Conservation (phyloP, 2,329 filamentous ascomycete genomes). For the Cercospora zeae-maydis region DNA sequence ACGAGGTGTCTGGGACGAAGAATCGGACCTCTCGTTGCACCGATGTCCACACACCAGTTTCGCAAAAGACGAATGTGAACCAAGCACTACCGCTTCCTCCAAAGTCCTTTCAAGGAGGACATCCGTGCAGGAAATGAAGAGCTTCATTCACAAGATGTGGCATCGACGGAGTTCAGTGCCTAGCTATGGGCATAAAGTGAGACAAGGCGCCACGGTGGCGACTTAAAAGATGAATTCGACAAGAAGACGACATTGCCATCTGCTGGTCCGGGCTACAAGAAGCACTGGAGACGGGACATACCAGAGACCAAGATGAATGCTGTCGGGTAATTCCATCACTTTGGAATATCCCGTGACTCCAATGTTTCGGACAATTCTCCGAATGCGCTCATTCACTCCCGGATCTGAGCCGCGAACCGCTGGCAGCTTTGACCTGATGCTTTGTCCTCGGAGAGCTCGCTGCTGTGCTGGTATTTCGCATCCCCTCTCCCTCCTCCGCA, state of each 20-base stretch:
- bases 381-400: too few relatives aligned
- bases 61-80: background rate
- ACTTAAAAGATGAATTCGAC: background rate
- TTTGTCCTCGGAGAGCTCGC: too few relatives aligned
- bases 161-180: background rate
- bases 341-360: too few relatives aligned
- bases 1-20: background rate
- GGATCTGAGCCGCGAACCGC: too few relatives aligned
- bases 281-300: background rate
- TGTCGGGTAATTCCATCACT: too few relatives aligned
- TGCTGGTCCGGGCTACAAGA: background rate
- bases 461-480: too few relatives aligned
- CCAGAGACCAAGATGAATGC: background rate
- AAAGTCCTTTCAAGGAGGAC: background rate
- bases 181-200: background rate
- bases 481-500: too few relatives aligned
- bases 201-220: background rate
- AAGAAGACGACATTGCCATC: background rate
- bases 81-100: background rate
- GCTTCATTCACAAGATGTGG: background rate
- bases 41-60: constrained; percentile 2
- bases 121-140: background rate
- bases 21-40: background rate
- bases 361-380: too few relatives aligned
- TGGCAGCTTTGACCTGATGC: too few relatives aligned